phyloP scores from a whole-genome alignment of 345 rosid species.

The Microcos paniculata region DNA sequence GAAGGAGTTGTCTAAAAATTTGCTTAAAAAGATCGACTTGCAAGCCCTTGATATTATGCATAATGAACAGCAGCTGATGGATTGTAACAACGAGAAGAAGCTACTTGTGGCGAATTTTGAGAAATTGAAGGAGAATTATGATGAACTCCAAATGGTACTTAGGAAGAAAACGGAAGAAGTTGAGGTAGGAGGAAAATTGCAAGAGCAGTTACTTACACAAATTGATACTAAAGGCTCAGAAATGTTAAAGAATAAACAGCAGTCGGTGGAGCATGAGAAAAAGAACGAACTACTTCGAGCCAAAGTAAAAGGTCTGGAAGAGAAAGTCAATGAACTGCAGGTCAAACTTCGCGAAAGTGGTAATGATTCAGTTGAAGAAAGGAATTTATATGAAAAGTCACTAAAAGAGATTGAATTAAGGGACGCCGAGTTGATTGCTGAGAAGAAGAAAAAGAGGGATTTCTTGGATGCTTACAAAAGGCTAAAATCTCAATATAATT shows the following conservation, averaged over 20 bases:
- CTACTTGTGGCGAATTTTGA: constrained; percentile 30
- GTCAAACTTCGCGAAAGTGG: constrained; percentile 24
- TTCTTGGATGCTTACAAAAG: constrained; percentile 46
- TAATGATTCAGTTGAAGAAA: constrained; percentile 27
- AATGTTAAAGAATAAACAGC: constrained; percentile 33
- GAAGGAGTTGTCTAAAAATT: constrained; percentile 35
- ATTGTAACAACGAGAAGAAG: constrained; percentile 42
- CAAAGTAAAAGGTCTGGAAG: constrained; percentile 44
- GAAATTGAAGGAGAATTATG: constrained; percentile 42
- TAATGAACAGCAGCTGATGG: constrained; percentile 31
- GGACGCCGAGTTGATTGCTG: constrained; percentile 39
- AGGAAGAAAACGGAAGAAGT: constrained; percentile 37
- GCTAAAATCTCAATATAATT: constrained; percentile 66
- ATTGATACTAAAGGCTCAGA: constrained; percentile 33
- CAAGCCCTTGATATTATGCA: constrained; percentile 27
- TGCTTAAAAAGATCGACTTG: constrained; percentile 33
- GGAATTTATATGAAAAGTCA: constrained; percentile 35
- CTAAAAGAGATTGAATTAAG: constrained; percentile 42
- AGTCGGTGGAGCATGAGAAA: constrained; percentile 38
- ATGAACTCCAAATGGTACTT: constrained; percentile 40
- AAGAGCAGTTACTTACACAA: constrained; percentile 37
- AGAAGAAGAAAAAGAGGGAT: constrained; percentile 46
- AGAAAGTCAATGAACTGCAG: constrained; percentile 40
- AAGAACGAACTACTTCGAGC: constrained; percentile 27
- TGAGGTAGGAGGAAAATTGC: constrained; percentile 37